A percentile compares a stretch with the other conserved stretches of the same genome.
Conservation (phyloP, 2,329 filamentous ascomycete species). For the Arthrobotrys musiformis region DNA sequence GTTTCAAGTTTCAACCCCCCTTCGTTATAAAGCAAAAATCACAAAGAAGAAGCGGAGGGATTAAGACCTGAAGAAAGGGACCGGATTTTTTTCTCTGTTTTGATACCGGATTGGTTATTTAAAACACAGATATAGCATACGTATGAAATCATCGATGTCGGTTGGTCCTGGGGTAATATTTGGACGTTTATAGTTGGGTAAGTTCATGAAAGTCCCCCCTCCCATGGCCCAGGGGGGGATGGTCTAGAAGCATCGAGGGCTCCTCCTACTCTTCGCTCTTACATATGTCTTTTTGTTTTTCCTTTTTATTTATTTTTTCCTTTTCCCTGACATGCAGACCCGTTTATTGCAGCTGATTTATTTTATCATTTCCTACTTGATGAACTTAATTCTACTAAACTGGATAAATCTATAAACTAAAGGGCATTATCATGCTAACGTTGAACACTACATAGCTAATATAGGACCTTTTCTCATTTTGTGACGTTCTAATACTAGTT, state of each 20-base stretch:
- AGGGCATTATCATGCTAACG: slow-evolving; percentile 7
- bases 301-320: background rate
- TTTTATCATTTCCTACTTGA: background rate
- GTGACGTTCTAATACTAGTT: slow-evolving; percentile 23
- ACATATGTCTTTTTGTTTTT: background rate
- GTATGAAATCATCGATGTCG: slow-evolving; percentile 32
- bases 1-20: background rate
- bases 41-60: background rate
- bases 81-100: background rate
- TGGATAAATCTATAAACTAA: background rate
- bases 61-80: background rate
- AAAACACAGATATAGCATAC: background rate
- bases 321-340: slow-evolving; percentile 1
- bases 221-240: too few relatives aligned
- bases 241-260: slow-evolving; percentile 11
- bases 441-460: background rate
- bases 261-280: background rate
- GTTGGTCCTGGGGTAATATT: background rate
- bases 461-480: slow-evolving; percentile 23
- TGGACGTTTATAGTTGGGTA: background rate
- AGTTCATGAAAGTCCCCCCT: background rate
- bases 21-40: background rate
- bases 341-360: slow-evolving; percentile 14
- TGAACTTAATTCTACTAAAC: slow-evolving; percentile 1
- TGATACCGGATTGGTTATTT: slow-evolving; percentile 1